These are phyloP conservation scores for Pythium utonaiense DNA, from an alignment of 352 stramenopile genomes.

Conservation along the genomic window DNA sequence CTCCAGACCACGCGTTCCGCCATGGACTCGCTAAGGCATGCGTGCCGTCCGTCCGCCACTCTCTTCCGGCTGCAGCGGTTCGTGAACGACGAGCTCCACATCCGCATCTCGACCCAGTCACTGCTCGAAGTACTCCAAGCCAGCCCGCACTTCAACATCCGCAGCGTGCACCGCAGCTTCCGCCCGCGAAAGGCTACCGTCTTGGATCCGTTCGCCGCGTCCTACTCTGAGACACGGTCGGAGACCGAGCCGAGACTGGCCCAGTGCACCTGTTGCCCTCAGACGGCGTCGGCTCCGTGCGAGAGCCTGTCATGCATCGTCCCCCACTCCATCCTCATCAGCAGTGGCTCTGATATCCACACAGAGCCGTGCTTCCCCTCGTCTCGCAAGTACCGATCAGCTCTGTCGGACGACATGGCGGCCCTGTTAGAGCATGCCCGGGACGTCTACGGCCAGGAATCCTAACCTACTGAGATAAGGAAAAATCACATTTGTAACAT, in stretches of 20 bases:
- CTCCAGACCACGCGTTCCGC: background rate
- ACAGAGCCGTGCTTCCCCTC: conserved; percentile 16
- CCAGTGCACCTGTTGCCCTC: conserved; percentile 36
- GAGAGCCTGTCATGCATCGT: conserved; percentile 53
- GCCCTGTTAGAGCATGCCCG: conserved; percentile 34
- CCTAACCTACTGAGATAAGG: conserved; percentile 7
- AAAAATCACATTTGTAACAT: conserved; percentile 7
- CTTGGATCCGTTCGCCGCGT: conserved; percentile 15
- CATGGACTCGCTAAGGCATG: conserved; percentile 22
- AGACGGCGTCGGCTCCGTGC: conserved; percentile 35
- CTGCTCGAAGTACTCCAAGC: conserved; percentile 42
- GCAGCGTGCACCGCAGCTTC: conserved; percentile 29
- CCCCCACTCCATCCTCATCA: conserved; percentile 51
- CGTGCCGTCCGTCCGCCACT: conserved; percentile 55
- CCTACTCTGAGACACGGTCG: background rate
- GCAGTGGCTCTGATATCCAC: conserved; percentile 12
- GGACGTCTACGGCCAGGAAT: conserved; percentile 34
- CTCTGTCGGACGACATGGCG: conserved; percentile 34
- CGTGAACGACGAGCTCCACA: conserved; percentile 40
- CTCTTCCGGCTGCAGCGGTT: conserved; percentile 59
- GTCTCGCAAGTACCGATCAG: conserved; percentile 11
- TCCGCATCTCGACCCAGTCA: conserved; percentile 36
- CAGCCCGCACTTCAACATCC: conserved; percentile 35
- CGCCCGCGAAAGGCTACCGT: conserved; percentile 21
- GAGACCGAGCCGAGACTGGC: conserved; percentile 33